Base-by-base conservation (phyloP, 306 rosid genomes). In the Pyrus communis region DNA sequence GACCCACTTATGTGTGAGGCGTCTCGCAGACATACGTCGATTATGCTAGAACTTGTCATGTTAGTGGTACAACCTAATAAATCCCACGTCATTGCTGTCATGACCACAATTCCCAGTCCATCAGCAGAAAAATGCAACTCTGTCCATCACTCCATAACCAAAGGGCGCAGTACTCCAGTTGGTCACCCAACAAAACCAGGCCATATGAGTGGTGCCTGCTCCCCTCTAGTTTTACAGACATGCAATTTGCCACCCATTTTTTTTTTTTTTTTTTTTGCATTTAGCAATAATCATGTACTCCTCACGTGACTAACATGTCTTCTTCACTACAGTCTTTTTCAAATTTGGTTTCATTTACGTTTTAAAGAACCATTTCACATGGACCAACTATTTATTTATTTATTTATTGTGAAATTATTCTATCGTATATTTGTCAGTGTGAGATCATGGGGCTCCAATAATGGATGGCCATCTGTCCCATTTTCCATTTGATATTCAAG, bases 321-420 rank as follows among this genome's bases (percentile, higher is more conserved):
- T 78, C 75, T 81, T 78, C 75, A 59, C 79, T 23, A 12, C 15
- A 70, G 58, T 69, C 77, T 80, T 82, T 77, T 80, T 70, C 81
- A 75, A 79, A 76, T 77, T 69, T 80, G 79, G 10, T 67, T 23
- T 15, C 17, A 78, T 67, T 82, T 76, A 79, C 77, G 67, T 75
- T 90, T 57, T 57, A 87, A 82, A 80, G 81, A 81, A 84, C 81
- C 82, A 78, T 89, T 83, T 63, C 97, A 91, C 97, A 85, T 93
- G 98, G 97, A 85, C 88, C 98, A 35, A 35, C 40, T 35, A 35
- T 35, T 35, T 7, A 7, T 35, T 35, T 35, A 33, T 27, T 58
- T 15, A n/a, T 42, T 79, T 83, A 12, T 49, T 4, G 0, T 5
- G 14, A 68, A 70, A 69, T 76, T 82, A 79, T 88, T 87, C 88